Base-by-base conservation (phyloP, 495 filamentous ascomycete species). In the Penicillium parvum region DNA sequence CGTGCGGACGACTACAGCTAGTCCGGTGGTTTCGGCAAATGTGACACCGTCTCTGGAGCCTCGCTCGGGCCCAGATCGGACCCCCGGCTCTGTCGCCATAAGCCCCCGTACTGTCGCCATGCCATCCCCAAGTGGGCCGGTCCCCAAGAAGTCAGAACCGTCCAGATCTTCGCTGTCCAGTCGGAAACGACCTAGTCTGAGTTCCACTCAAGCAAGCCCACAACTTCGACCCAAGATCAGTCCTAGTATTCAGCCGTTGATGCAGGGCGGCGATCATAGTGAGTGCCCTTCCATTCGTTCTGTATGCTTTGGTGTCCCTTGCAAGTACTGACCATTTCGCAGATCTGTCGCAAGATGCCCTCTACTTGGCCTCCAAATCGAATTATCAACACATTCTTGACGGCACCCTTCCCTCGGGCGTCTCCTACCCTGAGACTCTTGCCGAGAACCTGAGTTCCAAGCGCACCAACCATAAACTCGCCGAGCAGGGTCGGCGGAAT, bases 301-400 rank as follows among this genome's bases (percentile, higher is more conserved):
- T 15, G 6, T 25, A 17, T 16, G 28, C 7, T 5, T 14, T 30
- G 3, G 1, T 30, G 1, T 14, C 12, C 5, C 28, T 6, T 15
- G 1, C n/a, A 2, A 30, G n/a, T 48, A 46, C 38, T 50, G 46
- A 45, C 34, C 26, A 40, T 28, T 20, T 41, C 3, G 34, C 49
- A 71, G 71, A 67, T 27, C 57, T 83, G 29, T 66, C 76, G n/a
- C 63, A 74, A 35, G 77, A 94, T 11, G 90, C 91, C 11, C 79
- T 91, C 17, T 76, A 96, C 32, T 73, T 98, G 16, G 88, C 91
- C 8, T 86, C 85, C 22, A 96, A 96, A 58, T 96, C 90, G 14
- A 98, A 98, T 60, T 98, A 98, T 57, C 92, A 98, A 60, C 92
- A 96, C 56, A 92, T 98, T 40, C 66, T 98, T 19, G 91, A 97